These are phyloP conservation scores for Xylaria palmicola DNA, from an alignment of 495 filamentous ascomycete species.

Conservation along the genomic window DNA sequence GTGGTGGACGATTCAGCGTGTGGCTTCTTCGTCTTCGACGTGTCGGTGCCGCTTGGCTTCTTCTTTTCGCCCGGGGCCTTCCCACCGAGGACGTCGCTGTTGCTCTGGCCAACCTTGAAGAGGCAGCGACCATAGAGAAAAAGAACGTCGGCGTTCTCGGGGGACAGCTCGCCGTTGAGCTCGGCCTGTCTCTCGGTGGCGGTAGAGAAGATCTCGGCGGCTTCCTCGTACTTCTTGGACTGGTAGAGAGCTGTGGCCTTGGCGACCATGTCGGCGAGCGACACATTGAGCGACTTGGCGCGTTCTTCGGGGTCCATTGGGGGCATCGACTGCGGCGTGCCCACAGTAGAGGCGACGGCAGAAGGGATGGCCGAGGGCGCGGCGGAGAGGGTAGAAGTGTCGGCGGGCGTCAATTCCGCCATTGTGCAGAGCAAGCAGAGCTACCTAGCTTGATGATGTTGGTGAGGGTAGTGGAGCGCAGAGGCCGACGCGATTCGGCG, in stretches of 20 bases:
- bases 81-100: slow-evolving; percentile 89
- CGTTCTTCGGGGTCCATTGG: slow-evolving; percentile 43
- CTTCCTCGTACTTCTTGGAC: slow-evolving; percentile 78
- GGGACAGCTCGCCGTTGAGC: slow-evolving; percentile 86
- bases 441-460: too few species aligned
- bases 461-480: too few species aligned
- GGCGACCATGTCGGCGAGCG: slow-evolving; percentile 57
- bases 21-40: slow-evolving; percentile 38
- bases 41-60: slow-evolving; percentile 34
- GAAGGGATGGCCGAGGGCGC: slow-evolving; percentile 27
- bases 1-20: slow-evolving; percentile 20
- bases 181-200: slow-evolving; percentile 88
- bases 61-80: slow-evolving; percentile 66
- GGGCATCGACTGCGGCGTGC: slow-evolving; percentile 28
- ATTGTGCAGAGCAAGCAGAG: slow-evolving; percentile 16
- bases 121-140: slow-evolving; percentile 91
- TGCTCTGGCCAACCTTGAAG: slow-evolving; percentile 88
- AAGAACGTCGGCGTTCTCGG: slow-evolving; percentile 86
- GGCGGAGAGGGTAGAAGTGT: slow-evolving; percentile 24
- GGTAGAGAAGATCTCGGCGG: slow-evolving; percentile 82
- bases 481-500: too few species aligned
- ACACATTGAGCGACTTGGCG: slow-evolving; percentile 47
- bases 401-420: slow-evolving; percentile 29
- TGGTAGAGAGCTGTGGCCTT: slow-evolving; percentile 64
- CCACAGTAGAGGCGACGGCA: slow-evolving; percentile 21